phyloP scores from a whole-genome alignment of 352 stramenopile species.

The Peronospora farinosa region DNA sequence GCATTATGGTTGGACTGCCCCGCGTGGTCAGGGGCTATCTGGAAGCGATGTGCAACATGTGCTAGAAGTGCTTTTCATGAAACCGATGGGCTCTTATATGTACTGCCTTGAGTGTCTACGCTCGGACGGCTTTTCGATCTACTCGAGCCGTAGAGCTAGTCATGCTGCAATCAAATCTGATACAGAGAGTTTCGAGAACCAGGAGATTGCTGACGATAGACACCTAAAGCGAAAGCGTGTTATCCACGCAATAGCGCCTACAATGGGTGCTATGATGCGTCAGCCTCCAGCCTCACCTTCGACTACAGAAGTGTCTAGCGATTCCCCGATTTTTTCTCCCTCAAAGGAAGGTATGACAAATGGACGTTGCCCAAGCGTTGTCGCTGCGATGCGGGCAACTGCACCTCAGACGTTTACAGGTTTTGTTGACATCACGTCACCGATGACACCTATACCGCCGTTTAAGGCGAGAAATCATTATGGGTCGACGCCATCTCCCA shows the following conservation, averaged over 20 bases:
- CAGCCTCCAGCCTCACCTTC: constrained; percentile 30
- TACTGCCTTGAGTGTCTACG: constrained; percentile 74
- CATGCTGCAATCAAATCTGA: constrained; percentile 53
- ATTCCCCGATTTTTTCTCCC: constrained; percentile 37
- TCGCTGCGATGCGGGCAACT: constrained; percentile 11
- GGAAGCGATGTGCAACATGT: constrained; percentile 74
- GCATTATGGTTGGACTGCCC: constrained; percentile 85
- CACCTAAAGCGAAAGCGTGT: constrained; percentile 56
- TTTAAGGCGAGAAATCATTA: constrained; percentile 41
- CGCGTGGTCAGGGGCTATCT: constrained; percentile 64
- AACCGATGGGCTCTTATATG: constrained; percentile 76
- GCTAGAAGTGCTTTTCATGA: constrained; percentile 77
- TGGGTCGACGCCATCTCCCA: constrained; percentile 19
- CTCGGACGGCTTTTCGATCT: constrained; percentile 74
- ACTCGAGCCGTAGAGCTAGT: constrained; percentile 67
- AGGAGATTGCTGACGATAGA: constrained; percentile 33
- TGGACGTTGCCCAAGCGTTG: constrained; percentile 11
- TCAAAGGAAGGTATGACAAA: constrained; percentile 31
- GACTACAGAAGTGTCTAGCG: constrained; percentile 27
- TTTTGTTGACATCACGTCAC: constrained; percentile 29
- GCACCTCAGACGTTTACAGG: constrained; percentile 15
- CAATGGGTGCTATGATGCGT: constrained; percentile 26
- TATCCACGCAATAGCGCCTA: constrained; percentile 13
- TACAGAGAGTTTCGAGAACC: constrained; percentile 48
- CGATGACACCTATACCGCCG: constrained; percentile 25